Conservation (phyloP, 2,329 filamentous ascomycete genomes). For the Aspergillus hiratsukae region DNA sequence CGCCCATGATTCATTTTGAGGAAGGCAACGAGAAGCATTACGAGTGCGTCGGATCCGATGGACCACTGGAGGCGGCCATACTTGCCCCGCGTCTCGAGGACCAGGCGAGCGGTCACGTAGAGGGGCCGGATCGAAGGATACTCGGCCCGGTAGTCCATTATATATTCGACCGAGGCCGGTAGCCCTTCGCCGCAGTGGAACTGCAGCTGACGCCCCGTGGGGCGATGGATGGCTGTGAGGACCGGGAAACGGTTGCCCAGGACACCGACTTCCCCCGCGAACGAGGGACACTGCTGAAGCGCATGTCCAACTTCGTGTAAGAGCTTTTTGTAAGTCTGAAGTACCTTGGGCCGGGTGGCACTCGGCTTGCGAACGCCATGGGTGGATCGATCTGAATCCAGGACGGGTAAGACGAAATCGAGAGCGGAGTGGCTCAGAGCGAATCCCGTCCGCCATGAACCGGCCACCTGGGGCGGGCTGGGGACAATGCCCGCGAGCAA, state of each 20-base stretch:
- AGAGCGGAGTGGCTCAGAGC: slow-evolving; percentile 52
- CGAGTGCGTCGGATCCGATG: slow-evolving; percentile 51
- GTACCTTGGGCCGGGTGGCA: slow-evolving; percentile 28
- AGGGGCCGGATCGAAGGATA: slow-evolving; percentile 48
- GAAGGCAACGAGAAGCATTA: slow-evolving; percentile 55
- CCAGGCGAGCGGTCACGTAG: slow-evolving; percentile 48
- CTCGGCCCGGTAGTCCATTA: slow-evolving; percentile 45
- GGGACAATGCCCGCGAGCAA: slow-evolving; percentile 24
- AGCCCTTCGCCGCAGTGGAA: slow-evolving; percentile 46
- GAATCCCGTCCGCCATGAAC: slow-evolving; percentile 52
- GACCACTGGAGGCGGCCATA: slow-evolving; percentile 47
- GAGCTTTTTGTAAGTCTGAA: slow-evolving; percentile 18
- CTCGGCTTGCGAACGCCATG: slow-evolving; percentile 29
- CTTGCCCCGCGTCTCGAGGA: slow-evolving; percentile 49
- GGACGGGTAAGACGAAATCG: slow-evolving; percentile 43
- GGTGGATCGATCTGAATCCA: slow-evolving; percentile 19
- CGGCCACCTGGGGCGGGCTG: slow-evolving; percentile 43
- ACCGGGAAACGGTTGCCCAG: slow-evolving; percentile 25
- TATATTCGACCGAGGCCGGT: slow-evolving; percentile 38
- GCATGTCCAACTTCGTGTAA: slow-evolving; percentile 20
- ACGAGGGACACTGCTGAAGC: slow-evolving; percentile 20
- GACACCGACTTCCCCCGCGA: slow-evolving; percentile 15
- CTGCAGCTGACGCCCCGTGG: slow-evolving; percentile 49
- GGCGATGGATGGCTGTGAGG: slow-evolving; percentile 38
- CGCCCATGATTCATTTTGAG: slow-evolving; percentile 42